Conservation (phyloP, 305 asterid species). For the Solanum hybrid region DNA sequence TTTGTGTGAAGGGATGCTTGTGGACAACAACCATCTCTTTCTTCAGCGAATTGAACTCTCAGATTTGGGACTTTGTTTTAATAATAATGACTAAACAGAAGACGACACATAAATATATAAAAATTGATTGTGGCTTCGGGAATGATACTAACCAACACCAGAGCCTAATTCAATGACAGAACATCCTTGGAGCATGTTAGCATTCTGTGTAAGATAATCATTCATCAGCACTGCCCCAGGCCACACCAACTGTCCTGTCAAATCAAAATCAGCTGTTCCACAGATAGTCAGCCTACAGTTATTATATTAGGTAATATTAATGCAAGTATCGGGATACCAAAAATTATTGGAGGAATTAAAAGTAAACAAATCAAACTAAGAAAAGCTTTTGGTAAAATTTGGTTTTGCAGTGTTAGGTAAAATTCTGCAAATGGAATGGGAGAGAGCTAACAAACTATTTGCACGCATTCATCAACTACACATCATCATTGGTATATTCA, state of each 20-base stretch:
- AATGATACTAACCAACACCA: slow-evolving; percentile 77
- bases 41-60: not conserved
- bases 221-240: slow-evolving; percentile 89
- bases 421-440: not conserved
- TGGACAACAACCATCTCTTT: not conserved
- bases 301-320: not conserved
- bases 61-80: not conserved
- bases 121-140: not conserved
- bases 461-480: not conserved
- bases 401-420: not conserved
- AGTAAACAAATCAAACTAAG: not conserved
- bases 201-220: slow-evolving; percentile 61
- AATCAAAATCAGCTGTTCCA: slow-evolving; percentile 85
- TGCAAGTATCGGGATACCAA: not conserved
- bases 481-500: not conserved
- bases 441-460: not conserved
- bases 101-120: not conserved
- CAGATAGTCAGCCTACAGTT: slow-evolving; percentile 21
- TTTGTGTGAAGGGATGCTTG: not conserved
- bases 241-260: slow-evolving; percentile 98
- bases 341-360: not conserved
- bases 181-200: slow-evolving; percentile 54
- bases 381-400: not conserved
- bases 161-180: slow-evolving; percentile 87
- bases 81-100: not conserved